These are phyloP conservation scores for Cyberlindnera sargentensis DNA, from an alignment of 805 yeast genomes.

Conservation along the genomic window DNA sequence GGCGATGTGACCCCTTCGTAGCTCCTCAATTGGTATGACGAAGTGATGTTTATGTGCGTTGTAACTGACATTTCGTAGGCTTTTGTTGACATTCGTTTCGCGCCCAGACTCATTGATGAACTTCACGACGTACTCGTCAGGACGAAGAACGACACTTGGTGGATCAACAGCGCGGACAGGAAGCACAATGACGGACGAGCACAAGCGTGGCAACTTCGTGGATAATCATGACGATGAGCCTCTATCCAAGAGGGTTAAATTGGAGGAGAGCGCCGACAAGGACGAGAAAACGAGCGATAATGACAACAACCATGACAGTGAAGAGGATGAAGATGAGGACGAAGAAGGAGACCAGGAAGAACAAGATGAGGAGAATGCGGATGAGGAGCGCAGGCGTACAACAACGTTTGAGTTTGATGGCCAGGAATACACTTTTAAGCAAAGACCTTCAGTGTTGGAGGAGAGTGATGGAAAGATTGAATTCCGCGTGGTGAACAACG, in stretches of 20 bases:
- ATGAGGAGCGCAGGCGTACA: conserved; percentile 29
- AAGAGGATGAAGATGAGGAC: conserved; percentile 19
- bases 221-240: conserved; percentile 24
- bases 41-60: too few relatives aligned
- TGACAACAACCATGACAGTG: conserved; percentile 19
- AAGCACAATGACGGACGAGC: conserved; percentile 10
- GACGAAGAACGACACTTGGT: not conserved
- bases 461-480: conserved; percentile 91
- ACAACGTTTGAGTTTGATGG: conserved; percentile 56
- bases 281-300: conserved; percentile 19
- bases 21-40: too few relatives aligned
- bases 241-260: conserved; percentile 21
- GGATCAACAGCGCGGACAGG: not conserved
- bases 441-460: conserved; percentile 89
- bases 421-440: conserved; percentile 72
- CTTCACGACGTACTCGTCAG: too few relatives aligned
- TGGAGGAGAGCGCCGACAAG: conserved; percentile 8
- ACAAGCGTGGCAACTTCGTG: conserved; percentile 8
- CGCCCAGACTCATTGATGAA: too few relatives aligned
- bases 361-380: conserved; percentile 24
- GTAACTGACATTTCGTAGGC: too few relatives aligned
- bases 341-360: conserved; percentile 20
- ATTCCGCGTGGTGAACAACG: conserved; percentile 94
- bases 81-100: too few relatives aligned
- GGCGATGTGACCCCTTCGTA: not conserved